Conservation (phyloP, 805 yeast species). For the Metschnikowia lunata region DNA sequence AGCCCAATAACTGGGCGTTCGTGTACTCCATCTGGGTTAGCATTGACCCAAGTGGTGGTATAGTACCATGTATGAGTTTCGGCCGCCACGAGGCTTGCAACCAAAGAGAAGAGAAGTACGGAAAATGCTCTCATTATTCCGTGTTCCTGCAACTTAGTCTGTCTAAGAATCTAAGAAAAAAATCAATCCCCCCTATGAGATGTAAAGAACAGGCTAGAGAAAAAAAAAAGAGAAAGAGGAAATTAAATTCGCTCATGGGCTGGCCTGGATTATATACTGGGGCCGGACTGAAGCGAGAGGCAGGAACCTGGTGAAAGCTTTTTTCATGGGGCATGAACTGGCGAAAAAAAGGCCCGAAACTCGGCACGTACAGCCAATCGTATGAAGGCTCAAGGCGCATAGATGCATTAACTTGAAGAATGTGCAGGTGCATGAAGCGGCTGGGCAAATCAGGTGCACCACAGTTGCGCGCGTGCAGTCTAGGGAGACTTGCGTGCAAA, state of each 20-base stretch:
- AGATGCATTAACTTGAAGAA: too few relatives aligned
- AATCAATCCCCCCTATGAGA: constrained; percentile 16
- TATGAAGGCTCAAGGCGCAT: not conserved
- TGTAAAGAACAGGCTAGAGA: constrained; percentile 19
- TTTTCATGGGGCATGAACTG: not conserved
- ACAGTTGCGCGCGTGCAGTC: too few relatives aligned
- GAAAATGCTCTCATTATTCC: constrained; percentile 15
- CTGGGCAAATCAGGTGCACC: too few relatives aligned
- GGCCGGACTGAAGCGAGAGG: not conserved
- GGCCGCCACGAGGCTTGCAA: constrained; percentile 25
- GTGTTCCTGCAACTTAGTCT: constrained; percentile 10
- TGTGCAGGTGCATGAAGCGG: too few relatives aligned
- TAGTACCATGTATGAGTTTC: constrained; percentile 61
- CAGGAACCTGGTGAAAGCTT: not conserved
- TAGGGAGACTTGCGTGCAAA: too few relatives aligned
- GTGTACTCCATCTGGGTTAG: constrained; percentile 62
- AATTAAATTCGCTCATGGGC: constrained; percentile 13
- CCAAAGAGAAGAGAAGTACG: constrained; percentile 17
- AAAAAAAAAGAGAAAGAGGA: constrained; percentile 4
- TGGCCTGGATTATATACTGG: constrained; percentile 7
- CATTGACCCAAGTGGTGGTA: constrained; percentile 62
- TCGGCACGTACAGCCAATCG: constrained; percentile 17
- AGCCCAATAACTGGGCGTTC: constrained; percentile 60
- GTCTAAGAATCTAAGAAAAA: too few relatives aligned
- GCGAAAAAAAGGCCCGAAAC: constrained; percentile 2